Percentiles rank a stretch among this genome's conserved stretches.
These are phyloP conservation scores for Fusarium tjaetaba DNA, from an alignment of 2,329 filamentous ascomycete genomes.

Conservation along the genomic window DNA sequence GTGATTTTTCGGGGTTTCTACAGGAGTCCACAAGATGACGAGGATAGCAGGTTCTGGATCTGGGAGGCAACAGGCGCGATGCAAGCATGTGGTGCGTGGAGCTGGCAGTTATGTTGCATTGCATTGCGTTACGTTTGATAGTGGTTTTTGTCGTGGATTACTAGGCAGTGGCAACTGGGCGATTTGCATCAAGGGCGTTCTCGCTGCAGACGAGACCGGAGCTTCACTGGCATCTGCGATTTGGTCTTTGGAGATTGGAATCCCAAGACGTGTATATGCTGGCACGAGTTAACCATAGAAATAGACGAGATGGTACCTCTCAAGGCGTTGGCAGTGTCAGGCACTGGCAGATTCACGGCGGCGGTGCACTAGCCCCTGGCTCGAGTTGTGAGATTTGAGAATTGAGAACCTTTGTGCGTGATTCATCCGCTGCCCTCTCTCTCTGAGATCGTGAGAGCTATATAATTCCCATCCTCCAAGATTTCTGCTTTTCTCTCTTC, in stretches of 20 bases:
- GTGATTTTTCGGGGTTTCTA: conserved; percentile 29
- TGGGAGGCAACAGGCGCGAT: conserved; percentile 12
- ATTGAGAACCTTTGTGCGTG: background rate
- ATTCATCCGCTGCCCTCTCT: background rate
- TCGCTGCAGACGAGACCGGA: conserved; percentile 7
- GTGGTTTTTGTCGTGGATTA: conserved; percentile 14
- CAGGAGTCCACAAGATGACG: conserved; percentile 13
- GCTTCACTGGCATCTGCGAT: conserved; percentile 6
- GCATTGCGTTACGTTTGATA: conserved; percentile 10
- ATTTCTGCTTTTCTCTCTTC: background rate
- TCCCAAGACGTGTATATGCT: conserved; percentile 36
- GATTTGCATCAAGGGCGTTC: conserved; percentile 25
- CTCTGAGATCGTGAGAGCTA: background rate
- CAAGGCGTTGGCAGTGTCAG: background rate
- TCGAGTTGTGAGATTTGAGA: background rate
- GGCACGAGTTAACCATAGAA: conserved; percentile 33
- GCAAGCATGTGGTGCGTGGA: conserved; percentile 20
- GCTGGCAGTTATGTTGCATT: conserved; percentile 4
- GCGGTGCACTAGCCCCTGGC: background rate
- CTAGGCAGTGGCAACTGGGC: conserved; percentile 10
- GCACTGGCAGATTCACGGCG: background rate
- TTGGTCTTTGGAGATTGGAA: conserved; percentile 26
- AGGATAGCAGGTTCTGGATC: conserved; percentile 22
- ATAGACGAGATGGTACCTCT: conserved; percentile 35
- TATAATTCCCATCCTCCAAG: background rate